A percentile compares a stretch with the other conserved stretches of the same genome.
phyloP scores from a whole-genome alignment of 2,329 filamentous ascomycete genomes.

The Apiospora sp. region DNA sequence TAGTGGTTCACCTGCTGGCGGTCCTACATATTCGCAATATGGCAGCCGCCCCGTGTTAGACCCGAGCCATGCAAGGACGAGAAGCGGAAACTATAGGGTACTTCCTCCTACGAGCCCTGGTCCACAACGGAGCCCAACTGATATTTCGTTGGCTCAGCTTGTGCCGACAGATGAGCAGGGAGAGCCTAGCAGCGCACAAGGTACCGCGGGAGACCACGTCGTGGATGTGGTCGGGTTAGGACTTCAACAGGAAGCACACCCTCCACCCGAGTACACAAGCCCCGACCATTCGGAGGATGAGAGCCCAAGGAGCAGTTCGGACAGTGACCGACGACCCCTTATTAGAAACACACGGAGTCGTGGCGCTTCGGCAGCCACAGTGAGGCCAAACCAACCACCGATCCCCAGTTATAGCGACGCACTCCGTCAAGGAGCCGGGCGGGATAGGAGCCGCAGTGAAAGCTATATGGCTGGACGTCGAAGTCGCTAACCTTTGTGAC shows the following conservation, averaged over 20 bases:
- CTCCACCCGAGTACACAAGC: slow-evolving; percentile 76
- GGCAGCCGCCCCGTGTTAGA: slow-evolving; percentile 52
- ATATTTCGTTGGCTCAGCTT: slow-evolving; percentile 91
- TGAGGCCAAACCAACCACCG: slow-evolving; percentile 61
- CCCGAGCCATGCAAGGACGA: slow-evolving; percentile 74
- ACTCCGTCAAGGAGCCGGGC: slow-evolving; percentile 61
- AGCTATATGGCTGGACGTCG: slow-evolving; percentile 39
- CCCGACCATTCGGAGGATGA: slow-evolving; percentile 67
- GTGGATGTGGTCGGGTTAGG: slow-evolving; percentile 50
- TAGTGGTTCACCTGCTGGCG: slow-evolving; percentile 50
- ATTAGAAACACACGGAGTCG: slow-evolving; percentile 60
- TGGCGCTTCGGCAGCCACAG: slow-evolving; percentile 56
- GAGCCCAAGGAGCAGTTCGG: slow-evolving; percentile 64
- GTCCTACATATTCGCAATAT: slow-evolving; percentile 54
- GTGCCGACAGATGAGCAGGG: slow-evolving; percentile 76
- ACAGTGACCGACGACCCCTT: slow-evolving; percentile 62
- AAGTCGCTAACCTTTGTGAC: slow-evolving; percentile 22
- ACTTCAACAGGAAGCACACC: slow-evolving; percentile 64
- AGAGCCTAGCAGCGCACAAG: slow-evolving; percentile 62
- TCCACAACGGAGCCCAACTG: slow-evolving; percentile 88
- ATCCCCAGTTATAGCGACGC: slow-evolving; percentile 87
- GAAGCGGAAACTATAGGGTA: slow-evolving; percentile 80
- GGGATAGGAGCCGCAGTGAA: slow-evolving; percentile 54
- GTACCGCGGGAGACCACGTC: slow-evolving; percentile 46
- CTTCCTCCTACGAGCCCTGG: slow-evolving; percentile 84